Conservation (phyloP, 2,329 filamentous ascomycete genomes). For the Clonostachys chloroleuca region DNA sequence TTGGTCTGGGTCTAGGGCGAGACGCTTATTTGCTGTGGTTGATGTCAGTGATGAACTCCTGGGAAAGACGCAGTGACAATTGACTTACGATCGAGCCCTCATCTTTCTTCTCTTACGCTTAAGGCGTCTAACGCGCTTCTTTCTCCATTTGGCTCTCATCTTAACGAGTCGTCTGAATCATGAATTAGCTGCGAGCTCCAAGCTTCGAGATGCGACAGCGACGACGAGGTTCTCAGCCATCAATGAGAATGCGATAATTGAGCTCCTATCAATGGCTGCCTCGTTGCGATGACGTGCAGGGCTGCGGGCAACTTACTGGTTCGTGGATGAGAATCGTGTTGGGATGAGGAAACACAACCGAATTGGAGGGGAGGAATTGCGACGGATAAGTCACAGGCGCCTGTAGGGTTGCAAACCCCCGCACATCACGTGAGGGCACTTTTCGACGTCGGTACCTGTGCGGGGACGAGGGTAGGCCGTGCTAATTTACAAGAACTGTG, state of each 20-base stretch:
- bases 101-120: constrained; percentile 99
- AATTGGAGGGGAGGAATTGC: constrained; percentile 18
- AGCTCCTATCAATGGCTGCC: too few relatives aligned
- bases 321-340: constrained; percentile 40
- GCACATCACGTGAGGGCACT: constrained; percentile 20
- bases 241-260: too few relatives aligned
- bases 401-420: constrained; percentile 31
- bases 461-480: too few relatives aligned
- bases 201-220: too few relatives aligned
- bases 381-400: constrained; percentile 19
- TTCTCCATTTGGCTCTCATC: constrained; percentile 99
- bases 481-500: not conserved
- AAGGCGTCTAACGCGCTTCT: constrained; percentile 98
- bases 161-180: constrained; percentile 31
- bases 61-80: not conserved
- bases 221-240: too few relatives aligned
- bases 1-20: constrained; percentile 53
- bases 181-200: too few relatives aligned
- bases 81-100: constrained; percentile 86
- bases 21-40: constrained; percentile 60
- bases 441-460: not conserved
- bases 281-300: too few relatives aligned
- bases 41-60: constrained; percentile 22
- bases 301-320: constrained; percentile 23
- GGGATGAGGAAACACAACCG: constrained; percentile 31